A percentile compares a stretch with the other conserved stretches of the same genome.
Evolutionary conservation across 129 eudicot species (phyloP).

Genomic region (Flaveria sonorensis): DNA sequence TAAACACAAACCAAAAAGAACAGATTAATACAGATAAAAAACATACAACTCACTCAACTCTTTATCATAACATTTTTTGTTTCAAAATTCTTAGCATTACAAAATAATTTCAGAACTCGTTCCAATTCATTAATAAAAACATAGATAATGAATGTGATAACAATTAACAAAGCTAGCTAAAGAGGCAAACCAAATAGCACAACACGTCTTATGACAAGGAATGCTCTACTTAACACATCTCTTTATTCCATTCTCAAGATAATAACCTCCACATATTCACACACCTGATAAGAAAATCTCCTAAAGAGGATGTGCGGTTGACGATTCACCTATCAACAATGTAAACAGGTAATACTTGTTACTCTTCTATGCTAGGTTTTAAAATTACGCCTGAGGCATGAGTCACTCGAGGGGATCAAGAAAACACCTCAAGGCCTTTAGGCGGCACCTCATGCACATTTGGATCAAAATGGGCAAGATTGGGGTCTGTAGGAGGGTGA

Average conservation of each 20-base stretch:
- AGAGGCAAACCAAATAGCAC: background rate
- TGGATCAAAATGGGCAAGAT: too few species aligned
- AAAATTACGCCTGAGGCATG: too few species aligned
- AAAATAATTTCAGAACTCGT: background rate
- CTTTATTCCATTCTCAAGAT: background rate
- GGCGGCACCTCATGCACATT: too few species aligned
- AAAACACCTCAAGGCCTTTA: too few species aligned
- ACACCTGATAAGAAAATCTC: background rate
- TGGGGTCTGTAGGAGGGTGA: too few species aligned
- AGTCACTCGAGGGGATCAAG: too few species aligned
- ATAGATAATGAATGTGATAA: background rate
- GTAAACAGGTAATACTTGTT: conserved; percentile 9
- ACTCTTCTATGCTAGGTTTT: background rate
- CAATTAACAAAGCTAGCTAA: conserved; percentile 7
- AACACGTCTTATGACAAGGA: conserved; percentile 6
- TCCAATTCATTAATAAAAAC: too few species aligned
- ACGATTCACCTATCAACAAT: background rate
- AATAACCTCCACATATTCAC: background rate
- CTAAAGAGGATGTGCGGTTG: background rate
- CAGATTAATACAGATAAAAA: background rate
- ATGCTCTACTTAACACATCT: conserved; percentile 3
- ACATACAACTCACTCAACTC: background rate
- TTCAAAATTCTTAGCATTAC: background rate
- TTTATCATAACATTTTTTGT: background rate
- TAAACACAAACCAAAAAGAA: conserved; percentile 17